A percentile compares a stretch with the other conserved stretches of the same genome.
Evolutionary conservation across 164 flowering plant genomes (phyloP).

Genomic region (Protea cynaroides): DNA sequence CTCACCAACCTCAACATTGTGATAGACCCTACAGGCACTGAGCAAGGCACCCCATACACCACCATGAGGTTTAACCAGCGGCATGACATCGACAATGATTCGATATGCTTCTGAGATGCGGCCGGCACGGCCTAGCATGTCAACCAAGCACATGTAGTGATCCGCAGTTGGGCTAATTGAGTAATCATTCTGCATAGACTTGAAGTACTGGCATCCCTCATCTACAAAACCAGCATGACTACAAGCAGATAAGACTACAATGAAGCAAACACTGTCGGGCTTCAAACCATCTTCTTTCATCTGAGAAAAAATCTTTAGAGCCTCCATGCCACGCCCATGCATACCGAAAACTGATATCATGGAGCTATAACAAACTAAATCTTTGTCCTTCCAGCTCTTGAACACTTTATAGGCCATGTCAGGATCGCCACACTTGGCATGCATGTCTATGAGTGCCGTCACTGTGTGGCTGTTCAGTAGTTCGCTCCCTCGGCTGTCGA

Average conservation of each 20-base stretch:
- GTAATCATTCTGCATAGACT: slow-evolving; percentile 17
- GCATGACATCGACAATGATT: slow-evolving; percentile 10
- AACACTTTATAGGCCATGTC: slow-evolving; percentile 14
- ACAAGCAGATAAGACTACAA: slow-evolving; percentile 19
- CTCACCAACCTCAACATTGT: slow-evolving; percentile 18
- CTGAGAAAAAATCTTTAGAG: slow-evolving; percentile 14
- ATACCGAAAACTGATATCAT: slow-evolving; percentile 21
- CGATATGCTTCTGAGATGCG: slow-evolving; percentile 15
- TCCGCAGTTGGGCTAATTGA: slow-evolving; percentile 19
- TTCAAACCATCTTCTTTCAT: slow-evolving; percentile 13
- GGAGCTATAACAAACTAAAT: slow-evolving; percentile 15
- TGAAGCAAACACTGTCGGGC: slow-evolving; percentile 20
- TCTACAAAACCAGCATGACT: slow-evolving; percentile 21
- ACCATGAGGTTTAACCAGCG: slow-evolving; percentile 20
- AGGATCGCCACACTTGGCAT: slow-evolving; percentile 19
- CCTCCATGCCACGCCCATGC: slow-evolving; percentile 18
- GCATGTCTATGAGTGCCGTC: slow-evolving; percentile 21
- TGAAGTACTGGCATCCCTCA: slow-evolving; percentile 16
- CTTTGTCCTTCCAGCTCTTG: slow-evolving; percentile 16
- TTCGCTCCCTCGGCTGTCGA: slow-evolving; percentile 4
- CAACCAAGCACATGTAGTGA: slow-evolving; percentile 25
- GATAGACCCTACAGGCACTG: slow-evolving; percentile 15
- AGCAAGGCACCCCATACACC: slow-evolving; percentile 23
- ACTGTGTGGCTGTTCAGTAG: slow-evolving; percentile 18
- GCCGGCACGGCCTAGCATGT: slow-evolving; percentile 21